phyloP scores from a whole-genome alignment of 139 green algal species.

The Picochlorum sp. region DNA sequence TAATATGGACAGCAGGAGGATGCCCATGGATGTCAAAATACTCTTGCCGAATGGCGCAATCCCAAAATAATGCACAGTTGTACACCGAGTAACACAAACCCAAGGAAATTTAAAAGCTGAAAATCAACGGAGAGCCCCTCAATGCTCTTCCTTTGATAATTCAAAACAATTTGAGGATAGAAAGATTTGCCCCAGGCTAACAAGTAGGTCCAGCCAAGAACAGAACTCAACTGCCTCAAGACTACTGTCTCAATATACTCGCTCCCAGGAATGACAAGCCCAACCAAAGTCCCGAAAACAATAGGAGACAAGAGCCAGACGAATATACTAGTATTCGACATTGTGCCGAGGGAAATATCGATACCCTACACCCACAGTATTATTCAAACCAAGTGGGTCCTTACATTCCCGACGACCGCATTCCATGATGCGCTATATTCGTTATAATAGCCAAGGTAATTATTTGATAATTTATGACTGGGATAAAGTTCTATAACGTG shows the following conservation, averaged over 20 bases:
- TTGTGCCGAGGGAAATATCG: neutral
- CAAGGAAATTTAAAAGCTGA: conserved; percentile 46
- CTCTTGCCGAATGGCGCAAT: conserved; percentile 20
- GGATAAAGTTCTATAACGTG: no score
- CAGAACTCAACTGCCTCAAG: conserved; percentile 4
- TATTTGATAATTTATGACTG: no score
- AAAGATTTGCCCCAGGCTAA: conserved; percentile 42
- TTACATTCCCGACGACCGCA: no score
- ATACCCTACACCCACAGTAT: no score
- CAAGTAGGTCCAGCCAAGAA: conserved; percentile 46
- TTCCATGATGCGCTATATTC: no score
- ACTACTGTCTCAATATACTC: neutral
- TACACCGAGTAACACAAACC: conserved; percentile 54
- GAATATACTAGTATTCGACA: neutral
- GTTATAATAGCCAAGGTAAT: no score
- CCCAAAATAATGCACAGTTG: conserved; percentile 48
- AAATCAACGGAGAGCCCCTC: conserved; percentile 51
- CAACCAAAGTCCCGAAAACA: neutral
- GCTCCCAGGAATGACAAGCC: conserved; percentile 4
- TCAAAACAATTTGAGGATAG: conserved; percentile 55
- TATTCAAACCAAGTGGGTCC: no score
- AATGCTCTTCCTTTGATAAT: conserved; percentile 39
- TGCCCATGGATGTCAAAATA: conserved; percentile 38
- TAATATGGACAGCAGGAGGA: conserved; percentile 37
- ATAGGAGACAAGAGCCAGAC: conserved; percentile 5